Conservation (phyloP, 345 rosid genomes). For the Salix exigua region DNA sequence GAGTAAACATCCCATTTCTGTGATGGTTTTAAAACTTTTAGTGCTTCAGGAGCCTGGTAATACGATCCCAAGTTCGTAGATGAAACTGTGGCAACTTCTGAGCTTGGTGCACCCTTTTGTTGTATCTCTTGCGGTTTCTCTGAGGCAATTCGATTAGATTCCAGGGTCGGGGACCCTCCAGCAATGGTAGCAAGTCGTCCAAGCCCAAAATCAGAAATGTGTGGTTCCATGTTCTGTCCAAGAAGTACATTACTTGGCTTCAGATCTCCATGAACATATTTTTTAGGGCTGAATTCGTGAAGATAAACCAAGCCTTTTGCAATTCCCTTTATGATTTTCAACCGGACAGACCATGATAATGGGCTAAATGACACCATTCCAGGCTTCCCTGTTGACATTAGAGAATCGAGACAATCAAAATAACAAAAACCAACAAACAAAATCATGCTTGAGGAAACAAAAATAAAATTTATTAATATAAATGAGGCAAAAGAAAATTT, state of each 20-base stretch:
- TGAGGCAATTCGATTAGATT: slow-evolving; percentile 48
- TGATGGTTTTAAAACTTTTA: slow-evolving; percentile 80
- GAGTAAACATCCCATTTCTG: slow-evolving; percentile 99
- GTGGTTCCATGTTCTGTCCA: slow-evolving; percentile 74
- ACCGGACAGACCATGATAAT: slow-evolving; percentile 64
- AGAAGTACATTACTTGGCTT: slow-evolving; percentile 81
- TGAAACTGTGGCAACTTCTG: slow-evolving; percentile 51
- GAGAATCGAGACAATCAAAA: slow-evolving; percentile 4
- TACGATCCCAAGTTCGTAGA: slow-evolving; percentile 50
- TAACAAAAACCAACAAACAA: background rate
- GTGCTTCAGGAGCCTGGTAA: slow-evolving; percentile 89
- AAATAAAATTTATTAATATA: background rate
- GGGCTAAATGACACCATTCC: slow-evolving; percentile 61
- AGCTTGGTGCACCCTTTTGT: slow-evolving; percentile 47
- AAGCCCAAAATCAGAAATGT: slow-evolving; percentile 83
- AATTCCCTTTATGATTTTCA: slow-evolving; percentile 67
- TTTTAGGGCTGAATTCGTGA: slow-evolving; percentile 88
- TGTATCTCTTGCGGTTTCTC: slow-evolving; percentile 59
- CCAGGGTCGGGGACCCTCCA: slow-evolving; percentile 74
- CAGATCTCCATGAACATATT: slow-evolving; percentile 91
- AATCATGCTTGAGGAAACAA: background rate
- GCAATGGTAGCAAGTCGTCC: slow-evolving; percentile 87
- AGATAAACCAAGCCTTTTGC: slow-evolving; percentile 80
- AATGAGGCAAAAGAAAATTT: background rate
- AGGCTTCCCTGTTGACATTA: slow-evolving; percentile 55